A percentile compares a stretch with the other conserved stretches of the same genome.
Evolutionary conservation across 2,329 filamentous ascomycete species (phyloP).

Genomic region (Ceratocystis cubensis): DNA sequence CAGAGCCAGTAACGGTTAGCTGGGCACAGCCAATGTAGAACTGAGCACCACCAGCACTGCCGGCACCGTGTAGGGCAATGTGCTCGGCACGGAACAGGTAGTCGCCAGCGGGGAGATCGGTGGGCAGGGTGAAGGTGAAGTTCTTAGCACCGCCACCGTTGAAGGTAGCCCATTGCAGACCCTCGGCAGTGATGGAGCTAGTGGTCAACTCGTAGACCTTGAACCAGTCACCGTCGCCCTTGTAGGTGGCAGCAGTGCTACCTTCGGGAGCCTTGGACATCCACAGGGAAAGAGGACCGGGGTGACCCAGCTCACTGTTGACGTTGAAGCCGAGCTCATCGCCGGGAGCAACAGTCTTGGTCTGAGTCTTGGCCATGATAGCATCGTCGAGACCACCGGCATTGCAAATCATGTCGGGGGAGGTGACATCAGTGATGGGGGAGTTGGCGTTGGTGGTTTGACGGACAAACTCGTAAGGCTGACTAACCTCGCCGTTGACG

Average conservation of each 20-base stretch:
- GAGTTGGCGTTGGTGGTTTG: slow-evolving; percentile 37
- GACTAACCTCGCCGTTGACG: slow-evolving; percentile 35
- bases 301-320: slow-evolving; percentile 30
- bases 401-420: slow-evolving; percentile 29
- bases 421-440: slow-evolving; percentile 31
- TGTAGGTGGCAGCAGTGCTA: slow-evolving; percentile 27
- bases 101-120: slow-evolving; percentile 32
- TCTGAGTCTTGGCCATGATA: slow-evolving; percentile 23
- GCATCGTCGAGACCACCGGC: slow-evolving; percentile 16
- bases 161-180: slow-evolving; percentile 22
- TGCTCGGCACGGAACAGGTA: slow-evolving; percentile 40
- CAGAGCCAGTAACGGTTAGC: slow-evolving; percentile 29
- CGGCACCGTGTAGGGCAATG: slow-evolving; percentile 36
- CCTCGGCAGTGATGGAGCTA: slow-evolving; percentile 18
- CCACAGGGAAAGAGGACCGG: slow-evolving; percentile 30
- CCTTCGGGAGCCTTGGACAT: slow-evolving; percentile 30
- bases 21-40: slow-evolving; percentile 35
- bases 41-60: slow-evolving; percentile 33
- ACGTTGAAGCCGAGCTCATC: slow-evolving; percentile 31
- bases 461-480: slow-evolving; percentile 38
- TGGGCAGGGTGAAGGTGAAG: slow-evolving; percentile 32
- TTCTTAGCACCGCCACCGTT: slow-evolving; percentile 23
- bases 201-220: slow-evolving; percentile 28
- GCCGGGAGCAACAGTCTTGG: slow-evolving; percentile 31
- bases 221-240: slow-evolving; percentile 30